A percentile compares a stretch with the other conserved stretches of the same genome.
Conservation (phyloP, 192 early-diverging fungal genomes). For the Cladochytrium replicatum region DNA sequence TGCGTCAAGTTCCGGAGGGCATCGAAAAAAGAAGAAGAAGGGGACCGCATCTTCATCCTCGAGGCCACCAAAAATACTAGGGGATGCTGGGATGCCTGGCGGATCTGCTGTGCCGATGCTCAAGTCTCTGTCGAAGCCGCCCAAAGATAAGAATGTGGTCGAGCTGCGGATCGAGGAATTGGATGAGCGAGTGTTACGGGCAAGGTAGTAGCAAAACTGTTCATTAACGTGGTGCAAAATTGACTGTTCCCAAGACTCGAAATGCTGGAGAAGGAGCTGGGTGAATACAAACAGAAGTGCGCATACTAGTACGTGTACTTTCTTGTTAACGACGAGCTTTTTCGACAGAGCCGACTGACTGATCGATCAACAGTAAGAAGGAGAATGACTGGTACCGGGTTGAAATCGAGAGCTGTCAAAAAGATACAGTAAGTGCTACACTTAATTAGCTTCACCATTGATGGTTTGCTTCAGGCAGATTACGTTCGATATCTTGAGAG, state of each 20-base stretch:
- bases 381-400: constrained; percentile 47
- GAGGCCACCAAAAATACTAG: too few relatives aligned
- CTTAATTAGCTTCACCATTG: neutral
- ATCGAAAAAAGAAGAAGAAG: too few relatives aligned
- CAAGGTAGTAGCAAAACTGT: constrained; percentile 9
- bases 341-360: neutral
- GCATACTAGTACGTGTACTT: constrained; percentile 19
- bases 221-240: neutral
- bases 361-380: constrained; percentile 19
- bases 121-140: too few relatives aligned
- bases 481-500: constrained; percentile 39
- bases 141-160: constrained; percentile 1
- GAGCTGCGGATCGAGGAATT: constrained; percentile 32
- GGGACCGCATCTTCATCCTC: too few relatives aligned
- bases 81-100: too few relatives aligned
- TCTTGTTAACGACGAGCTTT: neutral
- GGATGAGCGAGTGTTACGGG: constrained; percentile 25
- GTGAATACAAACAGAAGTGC: constrained; percentile 34
- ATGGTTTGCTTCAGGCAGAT: constrained; percentile 21
- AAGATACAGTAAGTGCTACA: constrained; percentile 27
- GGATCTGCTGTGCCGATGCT: too few relatives aligned
- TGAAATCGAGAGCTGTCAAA: constrained; percentile 37
- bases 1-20: too few relatives aligned
- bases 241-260: constrained; percentile 17
- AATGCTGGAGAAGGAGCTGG: constrained; percentile 29